phyloP scores from a whole-genome alignment of 2,329 filamentous ascomycete species.

The Fusarium nisikadoi region DNA sequence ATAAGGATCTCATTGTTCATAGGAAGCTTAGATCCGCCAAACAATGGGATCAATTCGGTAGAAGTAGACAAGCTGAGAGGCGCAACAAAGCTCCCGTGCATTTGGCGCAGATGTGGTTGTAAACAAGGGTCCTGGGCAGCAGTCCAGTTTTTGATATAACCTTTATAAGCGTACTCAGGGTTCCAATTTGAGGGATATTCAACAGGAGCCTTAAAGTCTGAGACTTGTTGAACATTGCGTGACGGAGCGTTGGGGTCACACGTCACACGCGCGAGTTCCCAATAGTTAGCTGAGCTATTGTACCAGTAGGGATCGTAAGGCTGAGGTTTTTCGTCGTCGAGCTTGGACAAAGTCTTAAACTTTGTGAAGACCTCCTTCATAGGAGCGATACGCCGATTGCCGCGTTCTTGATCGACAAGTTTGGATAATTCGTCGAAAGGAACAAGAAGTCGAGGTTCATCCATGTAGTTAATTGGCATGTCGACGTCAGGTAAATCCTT shows the following conservation, averaged over 20 bases:
- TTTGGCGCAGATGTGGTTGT: conserved; percentile 61
- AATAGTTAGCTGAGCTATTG: conserved; percentile 62
- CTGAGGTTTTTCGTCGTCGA: conserved; percentile 50
- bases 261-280: conserved; percentile 66
- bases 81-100: conserved; percentile 68
- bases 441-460: conserved; percentile 71
- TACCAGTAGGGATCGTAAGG: conserved; percentile 61
- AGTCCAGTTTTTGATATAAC: conserved; percentile 68
- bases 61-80: conserved; percentile 63
- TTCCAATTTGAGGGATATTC: conserved; percentile 50
- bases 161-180: conserved; percentile 54
- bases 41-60: conserved; percentile 67
- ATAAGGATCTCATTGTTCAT: conserved; percentile 73
- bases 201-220: conserved; percentile 47
- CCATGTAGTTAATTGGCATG: conserved; percentile 73
- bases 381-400: conserved; percentile 55
- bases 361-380: conserved; percentile 56
- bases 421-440: conserved; percentile 66
- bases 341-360: conserved; percentile 54
- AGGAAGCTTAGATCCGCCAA: conserved; percentile 70
- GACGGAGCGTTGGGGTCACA: conserved; percentile 67
- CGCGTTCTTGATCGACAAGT: conserved; percentile 60
- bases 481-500: conserved; percentile 70
- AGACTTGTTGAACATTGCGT: conserved; percentile 49
- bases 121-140: conserved; percentile 67